A percentile compares a stretch with the other conserved stretches of the same genome.
Conservation (phyloP, 129 eudicot species). For the Artemisia tridentata region DNA sequence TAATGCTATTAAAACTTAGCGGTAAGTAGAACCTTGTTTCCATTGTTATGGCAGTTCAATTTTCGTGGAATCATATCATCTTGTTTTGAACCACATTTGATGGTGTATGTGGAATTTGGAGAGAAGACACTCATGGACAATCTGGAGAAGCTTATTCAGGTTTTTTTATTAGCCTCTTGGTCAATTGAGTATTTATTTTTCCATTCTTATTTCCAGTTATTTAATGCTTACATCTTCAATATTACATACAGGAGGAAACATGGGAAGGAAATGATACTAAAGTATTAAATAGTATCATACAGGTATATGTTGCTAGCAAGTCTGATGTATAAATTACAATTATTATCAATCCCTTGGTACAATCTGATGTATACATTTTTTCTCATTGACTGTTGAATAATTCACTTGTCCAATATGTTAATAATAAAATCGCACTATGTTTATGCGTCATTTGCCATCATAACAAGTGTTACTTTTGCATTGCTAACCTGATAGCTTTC, state of each 20-base stretch:
- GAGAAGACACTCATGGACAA: constrained; percentile 98
- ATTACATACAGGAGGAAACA: constrained; percentile 74
- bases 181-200: constrained; percentile 16
- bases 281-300: constrained; percentile 94
- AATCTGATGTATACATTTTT: not conserved
- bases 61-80: constrained; percentile 94
- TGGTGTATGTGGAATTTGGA: constrained; percentile 87
- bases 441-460: constrained; percentile 25
- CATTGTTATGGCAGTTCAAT: constrained; percentile 64
- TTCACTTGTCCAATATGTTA: not conserved
- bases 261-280: constrained; percentile 98
- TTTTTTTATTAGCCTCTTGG: constrained; percentile 25
- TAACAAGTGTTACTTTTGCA: constrained; percentile 11
- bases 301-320: constrained; percentile 46
- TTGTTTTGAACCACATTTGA: constrained; percentile 96
- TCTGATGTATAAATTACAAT: not conserved
- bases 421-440: not conserved
- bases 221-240: constrained; percentile 15
- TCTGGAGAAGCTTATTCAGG: constrained; percentile 98
- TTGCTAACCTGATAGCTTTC: constrained; percentile 21
- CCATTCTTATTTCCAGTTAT: constrained; percentile 15
- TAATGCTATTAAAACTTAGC: constrained; percentile 6
- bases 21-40: not conserved
- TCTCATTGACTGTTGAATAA: constrained; percentile 4
- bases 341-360: not conserved